Evolutionary conservation across 2,329 filamentous ascomycete genomes (phyloP), one percentile per base, ranked within the genome.

Genomic region (Mariannaea elegans): DNA sequence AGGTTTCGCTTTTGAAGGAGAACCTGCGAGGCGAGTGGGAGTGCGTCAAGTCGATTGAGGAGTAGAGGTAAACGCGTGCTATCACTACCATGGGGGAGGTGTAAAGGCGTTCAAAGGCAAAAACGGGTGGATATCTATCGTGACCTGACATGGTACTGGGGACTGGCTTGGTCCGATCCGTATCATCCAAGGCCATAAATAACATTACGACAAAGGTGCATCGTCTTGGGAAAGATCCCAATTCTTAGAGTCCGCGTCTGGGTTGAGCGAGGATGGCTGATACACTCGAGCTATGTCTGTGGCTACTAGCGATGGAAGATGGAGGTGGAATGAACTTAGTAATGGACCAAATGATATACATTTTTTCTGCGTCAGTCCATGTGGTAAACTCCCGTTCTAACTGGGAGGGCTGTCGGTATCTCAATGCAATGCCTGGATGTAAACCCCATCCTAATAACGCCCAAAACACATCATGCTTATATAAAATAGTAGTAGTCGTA

Each of bases 1-100:
- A 96, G 81, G 94, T 99, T 56, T 96, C 90, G 53, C 79, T 99
- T 76, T 99, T 94, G 94, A 99, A 98, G 85, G 95, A 99, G 85
- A 97, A 97, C 76, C 82, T 99, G 70, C 91, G 91, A 75, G 95
- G 95, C 55, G 92, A 97, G 74, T 99, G 95, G 95, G 94, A 98
- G 79, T 92, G 91, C 72, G 92, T 98, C 67, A 97, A 97, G 86
- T 93, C 92, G 60, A 94, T 99, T 75, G 94, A 97, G 77, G 93
- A 97, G 80, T 97, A 83, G 72, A 64, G 13, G 31, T 12, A 50
- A 34, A 36, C 38, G 21, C 3, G 39, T 24, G 46, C 19, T 10
- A 38, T 45, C 23, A 58, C 27, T 19, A 91, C 90, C 72, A 44
- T 50, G 63, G 54, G 58, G 64, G 61, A 58, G 63, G 65, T 70